A percentile compares a stretch with the other conserved stretches of the same genome.
These are phyloP conservation scores for Nannochloris sp. DNA, from an alignment of 139 green algal genomes.

Conservation along the genomic window DNA sequence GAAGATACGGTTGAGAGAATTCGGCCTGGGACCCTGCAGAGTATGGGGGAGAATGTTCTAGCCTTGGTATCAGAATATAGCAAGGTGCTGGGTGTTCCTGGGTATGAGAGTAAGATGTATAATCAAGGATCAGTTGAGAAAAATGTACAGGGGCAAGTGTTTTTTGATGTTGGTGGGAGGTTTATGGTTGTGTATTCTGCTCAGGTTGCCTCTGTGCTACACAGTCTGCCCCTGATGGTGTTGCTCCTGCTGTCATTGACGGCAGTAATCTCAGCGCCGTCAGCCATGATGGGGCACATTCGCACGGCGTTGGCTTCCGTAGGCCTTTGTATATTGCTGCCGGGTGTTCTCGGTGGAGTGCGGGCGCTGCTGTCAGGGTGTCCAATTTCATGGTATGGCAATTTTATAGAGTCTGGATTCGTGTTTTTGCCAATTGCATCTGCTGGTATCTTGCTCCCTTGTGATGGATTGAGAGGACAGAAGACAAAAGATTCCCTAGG, in stretches of 20 bases:
- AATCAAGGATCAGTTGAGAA: neutral
- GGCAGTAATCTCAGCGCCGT: neutral
- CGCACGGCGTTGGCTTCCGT: slow-evolving; percentile 3
- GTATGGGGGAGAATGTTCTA: slow-evolving; percentile 46
- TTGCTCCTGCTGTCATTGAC: slow-evolving; percentile 9
- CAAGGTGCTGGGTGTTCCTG: slow-evolving; percentile 14
- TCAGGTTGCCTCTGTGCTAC: slow-evolving; percentile 14
- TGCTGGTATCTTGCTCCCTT: neutral
- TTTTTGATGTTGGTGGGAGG: slow-evolving; percentile 9
- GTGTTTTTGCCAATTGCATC: neutral
- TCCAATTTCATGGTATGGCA: slow-evolving; percentile 50
- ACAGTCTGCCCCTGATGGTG: slow-evolving; percentile 21
- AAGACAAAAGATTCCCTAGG: slow-evolving; percentile 7
- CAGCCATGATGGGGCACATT: neutral
- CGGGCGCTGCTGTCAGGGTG: slow-evolving; percentile 12
- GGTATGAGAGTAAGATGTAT: neutral
- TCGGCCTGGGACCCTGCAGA: slow-evolving; percentile 50
- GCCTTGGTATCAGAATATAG: slow-evolving; percentile 24
- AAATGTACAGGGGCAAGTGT: slow-evolving; percentile 7
- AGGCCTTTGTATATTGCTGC: slow-evolving; percentile 4
- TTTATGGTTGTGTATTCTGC: slow-evolving; percentile 32
- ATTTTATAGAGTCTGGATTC: slow-evolving; percentile 9
- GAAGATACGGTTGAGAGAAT: slow-evolving; percentile 40
- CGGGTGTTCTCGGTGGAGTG: slow-evolving; percentile 14
- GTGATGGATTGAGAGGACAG: too few relatives aligned